Percentiles rank a stretch among this genome's conserved stretches.
These are phyloP conservation scores for Lignosus rhinocerotis DNA, from an alignment of 1,284 basidiomycete genomes.

Conservation along the genomic window DNA sequence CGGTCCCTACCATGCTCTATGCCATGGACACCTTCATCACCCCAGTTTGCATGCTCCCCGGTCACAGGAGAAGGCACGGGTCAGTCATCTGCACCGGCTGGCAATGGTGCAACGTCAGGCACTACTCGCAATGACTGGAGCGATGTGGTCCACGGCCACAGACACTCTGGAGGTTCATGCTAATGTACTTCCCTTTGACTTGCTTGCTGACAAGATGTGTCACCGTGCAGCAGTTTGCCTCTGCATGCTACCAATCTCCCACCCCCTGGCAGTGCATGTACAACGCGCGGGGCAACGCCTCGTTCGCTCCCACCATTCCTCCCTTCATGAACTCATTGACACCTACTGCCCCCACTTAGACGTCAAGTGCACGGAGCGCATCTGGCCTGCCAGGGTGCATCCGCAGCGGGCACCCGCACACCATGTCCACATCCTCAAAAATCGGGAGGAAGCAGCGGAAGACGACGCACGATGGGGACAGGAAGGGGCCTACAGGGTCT, in stretches of 20 bases:
- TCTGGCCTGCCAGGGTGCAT: no score
- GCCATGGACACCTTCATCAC: slow-evolving; percentile 38
- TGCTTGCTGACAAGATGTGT: slow-evolving; percentile 29
- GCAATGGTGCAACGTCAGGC: slow-evolving; percentile 34
- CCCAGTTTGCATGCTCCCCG: slow-evolving; percentile 17
- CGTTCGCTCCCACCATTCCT: slow-evolving; percentile 20
- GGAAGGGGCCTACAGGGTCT: slow-evolving; percentile 7
- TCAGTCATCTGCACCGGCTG: slow-evolving; percentile 20
- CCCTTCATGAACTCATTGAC: slow-evolving; percentile 25
- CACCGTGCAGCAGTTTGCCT: slow-evolving; percentile 32
- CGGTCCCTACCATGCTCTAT: slow-evolving; percentile 38
- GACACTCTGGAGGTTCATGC: slow-evolving; percentile 36
- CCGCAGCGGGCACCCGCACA: no score
- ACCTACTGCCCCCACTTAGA: slow-evolving; percentile 8
- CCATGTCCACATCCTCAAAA: no score
- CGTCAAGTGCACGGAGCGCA: background rate
- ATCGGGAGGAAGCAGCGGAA: no score
- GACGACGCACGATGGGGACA: no score
- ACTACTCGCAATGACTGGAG: slow-evolving; percentile 36
- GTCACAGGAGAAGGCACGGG: slow-evolving; percentile 12
- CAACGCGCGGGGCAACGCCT: slow-evolving; percentile 6
- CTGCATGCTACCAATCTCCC: slow-evolving; percentile 32
- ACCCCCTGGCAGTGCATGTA: slow-evolving; percentile 32
- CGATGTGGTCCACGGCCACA: slow-evolving; percentile 33
- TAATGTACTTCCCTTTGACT: slow-evolving; percentile 33